Evolutionary conservation across 108 stramenopile genomes (phyloP), one percentile per base, ranked within the genome.

Genomic region (Fragilaria crotonensis): DNA sequence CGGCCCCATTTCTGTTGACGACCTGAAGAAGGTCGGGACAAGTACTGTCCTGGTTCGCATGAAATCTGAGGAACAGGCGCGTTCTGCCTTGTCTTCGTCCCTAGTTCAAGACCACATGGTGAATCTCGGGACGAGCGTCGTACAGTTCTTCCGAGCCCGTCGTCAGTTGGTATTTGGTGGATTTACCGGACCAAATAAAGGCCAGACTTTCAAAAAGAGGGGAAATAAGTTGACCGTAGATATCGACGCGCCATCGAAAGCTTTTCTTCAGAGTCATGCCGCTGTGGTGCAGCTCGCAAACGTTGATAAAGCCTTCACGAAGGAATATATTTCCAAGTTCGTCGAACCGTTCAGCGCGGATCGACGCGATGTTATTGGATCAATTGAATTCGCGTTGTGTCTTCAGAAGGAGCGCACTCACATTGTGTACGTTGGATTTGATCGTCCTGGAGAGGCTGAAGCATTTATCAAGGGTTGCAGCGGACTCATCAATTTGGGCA

Each of bases 391-490:
- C 59, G 81, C 87, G 0, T 77, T 68, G 19, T 92, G 85, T 48
- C 56, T 67, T 17, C 62, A 66, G 36, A 85, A 85, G 7, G 48
- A 70, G 2, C 75, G 80, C 28, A 89, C 85, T n/a, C 85, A 81
- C 30, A 49, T 63, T 29, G 90, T 83, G 18, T 93, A 83, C 49
- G 80, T 93, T 52, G 90, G 90, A 4, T 93, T 93, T 59, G 87
- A 93, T 57, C 62, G 73, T 29, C 69, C 71, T 17, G 83, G 81
- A 31, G 90, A 93, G 60, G 79, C 80, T 25, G 72, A 83, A 48
- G 66, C 75, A 23, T 82, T 76, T 25, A 32, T 68, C 25, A 72
- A 73, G 48, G 64, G 67, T 0, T 48, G 59, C 20, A 45, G 27
- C 26, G 60, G 61, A 33, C 36, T 20, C 3, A 17, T 54, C 20